Evolutionary conservation across 148 eudicot genomes (phyloP), one percentile per base, ranked within the genome.

Genomic region (Fagopyrum tataricum): DNA sequence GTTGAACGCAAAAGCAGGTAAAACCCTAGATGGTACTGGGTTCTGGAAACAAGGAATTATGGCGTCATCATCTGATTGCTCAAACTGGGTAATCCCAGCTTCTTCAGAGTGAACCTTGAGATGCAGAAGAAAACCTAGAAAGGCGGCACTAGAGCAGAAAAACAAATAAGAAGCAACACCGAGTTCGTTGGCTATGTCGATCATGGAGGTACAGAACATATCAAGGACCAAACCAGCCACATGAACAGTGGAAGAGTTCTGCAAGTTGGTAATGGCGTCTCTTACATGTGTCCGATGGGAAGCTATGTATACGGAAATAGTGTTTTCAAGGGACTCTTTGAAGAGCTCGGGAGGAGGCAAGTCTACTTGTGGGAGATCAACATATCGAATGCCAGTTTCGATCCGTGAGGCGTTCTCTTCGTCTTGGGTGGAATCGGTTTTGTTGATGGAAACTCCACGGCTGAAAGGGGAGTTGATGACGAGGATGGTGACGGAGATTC

Each of bases 131-230:
- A 37, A 37, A 9, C 66, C 49, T 17, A 73, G 75, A 17, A 56
- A 31, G 47, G 10, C 58, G 12, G 72, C 67, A 49, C 42, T 66
- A 1, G 79, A 72, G 24, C 78, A 67, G 70, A 56, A 81, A 74
- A 75, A 81, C 4, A 81, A 18, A 5, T 78, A 81, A 14, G 78
- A 62, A 4, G 84, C 76, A 64, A 81, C 31, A 3, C 71, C 71
- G 37, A 78, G 40, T 44, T 81, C 77, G 41, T 53, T 58, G 5
- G 84, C 84, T 12, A 82, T 56, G 66, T 82, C 84, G 2, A 78
- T 76, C 62, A 82, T 71, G 23, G 68, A 51, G 7, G 79, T 73
- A 64, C 84, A 78, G 61, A 82, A 67, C 79, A 78, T 49, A 66
- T 78, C 81, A 2, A 82, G 10, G 2, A 82, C 72, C 46, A 82